Conservation (phyloP, 2,329 filamentous ascomycete genomes). For the Apiospora kogelbergensis region DNA sequence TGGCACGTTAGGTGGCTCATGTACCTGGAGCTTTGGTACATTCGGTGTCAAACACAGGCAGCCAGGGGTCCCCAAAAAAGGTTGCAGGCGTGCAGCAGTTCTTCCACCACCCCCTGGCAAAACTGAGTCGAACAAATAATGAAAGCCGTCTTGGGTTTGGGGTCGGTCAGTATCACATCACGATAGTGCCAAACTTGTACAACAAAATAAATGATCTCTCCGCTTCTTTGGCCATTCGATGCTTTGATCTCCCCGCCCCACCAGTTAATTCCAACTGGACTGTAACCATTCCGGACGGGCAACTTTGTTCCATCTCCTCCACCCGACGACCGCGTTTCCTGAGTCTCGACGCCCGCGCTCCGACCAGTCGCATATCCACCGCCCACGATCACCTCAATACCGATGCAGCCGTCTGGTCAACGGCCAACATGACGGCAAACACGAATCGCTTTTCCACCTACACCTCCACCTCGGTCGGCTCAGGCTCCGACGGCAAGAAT, state of each 20-base stretch:
- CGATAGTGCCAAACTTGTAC: neutral
- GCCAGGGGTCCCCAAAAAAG: neutral
- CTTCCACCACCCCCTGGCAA: constrained; percentile 1
- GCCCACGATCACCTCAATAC: neutral
- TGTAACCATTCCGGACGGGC: neutral
- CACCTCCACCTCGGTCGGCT: constrained; percentile 50
- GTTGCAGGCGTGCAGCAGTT: neutral
- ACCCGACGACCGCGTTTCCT: neutral
- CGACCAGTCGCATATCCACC: constrained; percentile 4
- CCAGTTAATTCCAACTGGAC: neutral
- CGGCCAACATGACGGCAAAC: constrained; percentile 47
- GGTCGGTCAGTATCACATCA: neutral
- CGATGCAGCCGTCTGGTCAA: constrained; percentile 9
- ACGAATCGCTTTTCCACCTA: constrained; percentile 59
- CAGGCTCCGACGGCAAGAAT: constrained; percentile 55
- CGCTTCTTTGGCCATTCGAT: neutral
- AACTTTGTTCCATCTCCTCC: neutral
- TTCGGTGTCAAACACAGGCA: neutral
- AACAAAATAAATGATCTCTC: neutral
- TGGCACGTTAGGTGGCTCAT: too few species aligned
- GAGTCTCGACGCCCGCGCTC: neutral
- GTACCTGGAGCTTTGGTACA: too few species aligned
- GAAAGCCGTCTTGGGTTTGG: neutral
- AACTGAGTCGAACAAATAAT: neutral
- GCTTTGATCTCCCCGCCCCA: neutral